Evolutionary conservation across 73 alveolate genomes (phyloP), one percentile per base, ranked within the genome.

Genomic region (Loxodes magnus): DNA sequence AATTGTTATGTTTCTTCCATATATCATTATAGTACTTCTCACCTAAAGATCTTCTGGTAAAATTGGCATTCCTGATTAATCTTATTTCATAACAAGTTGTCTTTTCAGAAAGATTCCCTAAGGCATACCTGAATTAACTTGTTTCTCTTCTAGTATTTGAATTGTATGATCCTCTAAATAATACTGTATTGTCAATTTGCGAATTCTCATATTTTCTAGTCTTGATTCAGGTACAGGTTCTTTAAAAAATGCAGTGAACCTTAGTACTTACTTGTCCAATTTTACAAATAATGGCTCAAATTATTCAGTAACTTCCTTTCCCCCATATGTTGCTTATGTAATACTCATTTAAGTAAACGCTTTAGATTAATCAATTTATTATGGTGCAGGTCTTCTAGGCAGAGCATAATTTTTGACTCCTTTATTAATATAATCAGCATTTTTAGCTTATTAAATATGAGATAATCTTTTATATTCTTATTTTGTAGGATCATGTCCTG

Each of bases 191-290:
- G 64, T 74, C 29, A 90, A 59, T 35, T 63, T 70, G 36, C 96
- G 57, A 12, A 90, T 65, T 26, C 96, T 63, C 67, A 64, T 79
- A 65, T 77, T 76, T 74, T 90, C 98, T 17, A 90, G 59, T 10
- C 85, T 82, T 58, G 90, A 68, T 67, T 90, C 98, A 29, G 82
- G 92, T 0, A 87, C 94, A 46, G 88, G 53, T 68, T 90, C 98
- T 38, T 82, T 86, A 88, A 90, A 90, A 50, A 64, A 90, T 14
- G 96, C 96, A 39, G 43, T 71, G 67, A 76, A 90, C 42, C 94
- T 42, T 22, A 90, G 77, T 24, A 87, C 95, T 70, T 87, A 70
- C 52, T 88, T 82, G 62, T 87, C 96, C 61, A 85, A 64, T 64
- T 90, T 90, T 12, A 78, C 95, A 77, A 64, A 86, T 36, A 86